phyloP scores from a whole-genome alignment of 2,329 filamentous ascomycete species.

The Coniella vitis region DNA sequence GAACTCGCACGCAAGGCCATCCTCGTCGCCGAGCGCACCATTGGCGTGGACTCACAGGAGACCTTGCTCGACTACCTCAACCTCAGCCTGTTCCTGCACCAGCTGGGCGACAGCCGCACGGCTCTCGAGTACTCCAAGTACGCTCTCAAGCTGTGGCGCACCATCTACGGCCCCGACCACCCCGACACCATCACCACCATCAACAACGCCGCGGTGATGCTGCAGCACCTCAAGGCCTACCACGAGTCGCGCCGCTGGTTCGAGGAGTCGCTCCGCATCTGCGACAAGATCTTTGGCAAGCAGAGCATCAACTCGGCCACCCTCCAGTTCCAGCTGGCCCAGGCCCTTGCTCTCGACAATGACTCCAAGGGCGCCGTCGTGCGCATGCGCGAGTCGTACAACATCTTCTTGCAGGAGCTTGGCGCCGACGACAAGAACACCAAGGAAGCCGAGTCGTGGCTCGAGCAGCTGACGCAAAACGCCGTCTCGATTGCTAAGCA shows the following conservation, averaged over 20 bases:
- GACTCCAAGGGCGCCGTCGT: slow-evolving; percentile 87
- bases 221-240: slow-evolving; percentile 91
- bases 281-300: slow-evolving; percentile 82
- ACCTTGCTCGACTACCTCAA: slow-evolving; percentile 95
- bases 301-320: slow-evolving; percentile 90
- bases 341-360: slow-evolving; percentile 90
- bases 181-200: slow-evolving; percentile 97
- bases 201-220: slow-evolving; percentile 98
- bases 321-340: slow-evolving; percentile 92
- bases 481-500: slow-evolving; percentile 93
- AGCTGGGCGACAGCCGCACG: slow-evolving; percentile 78
- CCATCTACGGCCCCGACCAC: slow-evolving; percentile 89
- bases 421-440: slow-evolving; percentile 93
- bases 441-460: slow-evolving; percentile 94
- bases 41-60: slow-evolving; percentile 89
- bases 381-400: slow-evolving; percentile 94
- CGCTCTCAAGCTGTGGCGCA: slow-evolving; percentile 90
- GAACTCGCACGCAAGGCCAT: slow-evolving; percentile 95
- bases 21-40: slow-evolving; percentile 88
- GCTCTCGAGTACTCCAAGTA: slow-evolving; percentile 89
- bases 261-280: slow-evolving; percentile 82
- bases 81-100: slow-evolving; percentile 88
- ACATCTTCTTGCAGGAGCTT: slow-evolving; percentile 83
- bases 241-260: slow-evolving; percentile 96
- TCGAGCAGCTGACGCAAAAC: slow-evolving; percentile 92